phyloP scores from a whole-genome alignment of 2,329 filamentous ascomycete species.

The Falciphora oryzae region DNA sequence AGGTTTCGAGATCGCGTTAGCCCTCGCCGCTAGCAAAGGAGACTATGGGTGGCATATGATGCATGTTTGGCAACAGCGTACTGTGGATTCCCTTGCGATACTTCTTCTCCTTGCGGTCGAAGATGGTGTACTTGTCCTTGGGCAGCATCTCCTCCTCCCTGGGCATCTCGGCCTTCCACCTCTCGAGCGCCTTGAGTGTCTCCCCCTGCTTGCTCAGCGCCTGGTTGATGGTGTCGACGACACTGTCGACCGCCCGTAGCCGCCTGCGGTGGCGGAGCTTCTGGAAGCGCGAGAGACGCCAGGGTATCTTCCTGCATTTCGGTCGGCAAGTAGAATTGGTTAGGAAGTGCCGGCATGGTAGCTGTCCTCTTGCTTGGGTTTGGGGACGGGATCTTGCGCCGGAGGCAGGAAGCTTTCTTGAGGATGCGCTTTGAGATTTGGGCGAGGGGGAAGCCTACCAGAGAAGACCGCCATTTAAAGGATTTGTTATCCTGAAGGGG shows the following conservation, averaged over 20 bases:
- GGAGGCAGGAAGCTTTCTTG: too few species aligned
- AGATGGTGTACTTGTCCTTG: constrained; percentile 96
- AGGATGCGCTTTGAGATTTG: too few species aligned
- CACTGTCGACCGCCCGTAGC: constrained; percentile 75
- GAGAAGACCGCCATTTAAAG: constrained; percentile 73
- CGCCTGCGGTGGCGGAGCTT: constrained; percentile 82
- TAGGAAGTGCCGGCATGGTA: not conserved
- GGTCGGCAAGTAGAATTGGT: not conserved
- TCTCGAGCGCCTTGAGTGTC: constrained; percentile 70
- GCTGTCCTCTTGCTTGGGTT: too few species aligned
- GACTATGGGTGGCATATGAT: constrained; percentile 2
- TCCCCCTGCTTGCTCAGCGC: constrained; percentile 70
- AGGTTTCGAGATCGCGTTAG: not conserved
- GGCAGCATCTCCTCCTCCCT: constrained; percentile 93
- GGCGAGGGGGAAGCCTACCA: constrained; percentile 51
- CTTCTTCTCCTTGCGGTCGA: constrained; percentile 90
- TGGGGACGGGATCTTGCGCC: too few species aligned
- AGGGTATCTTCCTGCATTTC: constrained; percentile 76
- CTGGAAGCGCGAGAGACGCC: constrained; percentile 87
- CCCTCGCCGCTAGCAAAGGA: not conserved
- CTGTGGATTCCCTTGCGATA: constrained; percentile 98
- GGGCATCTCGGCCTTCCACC: constrained; percentile 96
- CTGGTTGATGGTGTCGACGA: constrained; percentile 76
- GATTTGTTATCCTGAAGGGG: constrained; percentile 71
- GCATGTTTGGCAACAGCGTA: constrained; percentile 48